phyloP scores from a whole-genome alignment of 768 basidiomycete species.

The Tricholoma flavovirens region DNA sequence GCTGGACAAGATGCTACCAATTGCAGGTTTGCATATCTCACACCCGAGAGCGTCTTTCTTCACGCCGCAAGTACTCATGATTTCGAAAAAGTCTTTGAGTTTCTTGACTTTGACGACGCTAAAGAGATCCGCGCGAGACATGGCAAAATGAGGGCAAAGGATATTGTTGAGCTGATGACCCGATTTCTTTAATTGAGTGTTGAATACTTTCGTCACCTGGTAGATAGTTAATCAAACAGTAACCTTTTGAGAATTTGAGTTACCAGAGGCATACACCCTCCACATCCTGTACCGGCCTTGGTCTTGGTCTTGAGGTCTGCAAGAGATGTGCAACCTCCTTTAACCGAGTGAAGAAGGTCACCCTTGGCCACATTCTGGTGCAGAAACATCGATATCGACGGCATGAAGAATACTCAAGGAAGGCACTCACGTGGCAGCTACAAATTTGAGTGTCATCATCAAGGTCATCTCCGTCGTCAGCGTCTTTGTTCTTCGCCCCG shows the following conservation, averaged over 20 bases:
- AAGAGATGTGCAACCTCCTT: conserved; percentile 44
- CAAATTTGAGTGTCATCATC: conserved; percentile 72
- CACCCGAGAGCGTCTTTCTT: conserved; percentile 53
- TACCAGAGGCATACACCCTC: conserved; percentile 63
- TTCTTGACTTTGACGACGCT: conserved; percentile 59
- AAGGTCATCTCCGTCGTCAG: conserved; percentile 57
- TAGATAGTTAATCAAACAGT: background rate
- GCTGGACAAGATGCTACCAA: conserved; percentile 48
- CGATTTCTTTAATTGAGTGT: conserved; percentile 63
- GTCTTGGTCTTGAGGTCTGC: conserved; percentile 56
- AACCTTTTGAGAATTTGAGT: conserved; percentile 12
- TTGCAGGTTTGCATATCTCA: conserved; percentile 67
- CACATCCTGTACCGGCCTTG: conserved; percentile 69
- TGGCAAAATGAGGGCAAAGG: conserved; percentile 61
- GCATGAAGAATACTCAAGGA: background rate
- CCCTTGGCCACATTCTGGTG: conserved; percentile 56
- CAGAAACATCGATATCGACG: background rate
- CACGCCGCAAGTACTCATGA: conserved; percentile 47
- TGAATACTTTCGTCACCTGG: conserved; percentile 23
- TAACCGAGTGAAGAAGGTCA: conserved; percentile 43
- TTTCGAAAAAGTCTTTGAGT: conserved; percentile 46
- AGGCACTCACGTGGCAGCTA: conserved; percentile 44
- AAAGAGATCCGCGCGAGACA: conserved; percentile 63
- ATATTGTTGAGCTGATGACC: conserved; percentile 53
- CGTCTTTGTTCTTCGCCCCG: conserved; percentile 42